phyloP scores from a whole-genome alignment of 495 filamentous ascomycete genomes.

The Beverwykella pulmonaria region DNA sequence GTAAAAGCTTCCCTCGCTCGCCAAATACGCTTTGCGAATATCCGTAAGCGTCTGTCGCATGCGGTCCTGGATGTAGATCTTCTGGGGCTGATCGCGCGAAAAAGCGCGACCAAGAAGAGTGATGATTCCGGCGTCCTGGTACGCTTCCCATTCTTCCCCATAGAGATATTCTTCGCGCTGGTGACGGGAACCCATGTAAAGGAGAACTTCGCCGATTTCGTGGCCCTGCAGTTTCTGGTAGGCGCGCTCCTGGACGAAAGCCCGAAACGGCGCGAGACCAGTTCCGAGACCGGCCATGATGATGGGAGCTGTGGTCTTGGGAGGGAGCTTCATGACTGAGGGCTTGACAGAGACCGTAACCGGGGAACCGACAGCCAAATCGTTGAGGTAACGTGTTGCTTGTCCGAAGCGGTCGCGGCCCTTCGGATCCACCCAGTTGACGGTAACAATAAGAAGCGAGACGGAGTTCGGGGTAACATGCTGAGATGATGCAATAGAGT shows the following conservation, averaged over 20 bases:
- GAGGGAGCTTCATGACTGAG: constrained; percentile 95
- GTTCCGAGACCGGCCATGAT: constrained; percentile 99
- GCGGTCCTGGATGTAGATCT: constrained; percentile 98
- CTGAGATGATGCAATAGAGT: constrained; percentile 95
- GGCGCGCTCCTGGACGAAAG: constrained; percentile 96
- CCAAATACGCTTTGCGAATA: constrained; percentile 85
- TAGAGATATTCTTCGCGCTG: constrained; percentile 98
- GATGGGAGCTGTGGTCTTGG: constrained; percentile 79
- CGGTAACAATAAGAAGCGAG: constrained; percentile 96
- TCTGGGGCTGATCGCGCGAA: constrained; percentile 93
- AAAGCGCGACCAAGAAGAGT: constrained; percentile 93
- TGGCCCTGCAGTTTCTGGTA: constrained; percentile 95
- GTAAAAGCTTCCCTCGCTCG: constrained; percentile 89
- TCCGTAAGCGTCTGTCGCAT: constrained; percentile 89
- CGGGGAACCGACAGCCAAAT: constrained; percentile 69
- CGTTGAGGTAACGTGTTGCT: constrained; percentile 83
- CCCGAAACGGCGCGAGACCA: constrained; percentile 94
- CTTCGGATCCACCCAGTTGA: constrained; percentile 85
- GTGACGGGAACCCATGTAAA: constrained; percentile 97
- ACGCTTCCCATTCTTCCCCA: constrained; percentile 99
- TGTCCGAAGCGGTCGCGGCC: constrained; percentile 91
- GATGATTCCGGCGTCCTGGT: constrained; percentile 91
- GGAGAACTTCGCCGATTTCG: constrained; percentile 86
- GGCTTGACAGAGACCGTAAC: constrained; percentile 94
- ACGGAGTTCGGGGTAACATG: constrained; percentile 85